phyloP scores from a whole-genome alignment of 139 green algal genomes.

The Mychonastes homosphaera region DNA sequence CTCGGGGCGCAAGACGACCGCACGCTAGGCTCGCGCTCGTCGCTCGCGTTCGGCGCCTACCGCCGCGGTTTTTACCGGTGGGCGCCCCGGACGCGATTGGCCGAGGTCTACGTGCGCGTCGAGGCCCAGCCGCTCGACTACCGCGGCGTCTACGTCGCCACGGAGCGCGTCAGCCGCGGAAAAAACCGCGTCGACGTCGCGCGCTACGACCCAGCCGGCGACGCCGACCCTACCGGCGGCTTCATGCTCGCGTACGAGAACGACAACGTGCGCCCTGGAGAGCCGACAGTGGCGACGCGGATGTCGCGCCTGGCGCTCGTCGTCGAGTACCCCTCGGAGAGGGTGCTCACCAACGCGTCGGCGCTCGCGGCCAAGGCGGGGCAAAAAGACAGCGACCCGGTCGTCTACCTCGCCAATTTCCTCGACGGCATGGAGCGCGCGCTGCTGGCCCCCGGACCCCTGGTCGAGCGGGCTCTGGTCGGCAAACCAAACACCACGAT shows the following conservation, averaged over 20 bases:
- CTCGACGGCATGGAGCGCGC: constrained; percentile 16
- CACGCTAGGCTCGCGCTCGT: constrained; percentile 42
- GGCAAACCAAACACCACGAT: too few species aligned
- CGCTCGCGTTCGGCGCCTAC: constrained; percentile 21
- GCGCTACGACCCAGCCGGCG: constrained; percentile 14
- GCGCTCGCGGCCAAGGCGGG: too few species aligned
- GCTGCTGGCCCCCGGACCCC: constrained; percentile 15
- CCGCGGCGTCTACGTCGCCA: constrained; percentile 24
- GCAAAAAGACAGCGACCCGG: too few species aligned
- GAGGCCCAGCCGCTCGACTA: constrained; percentile 23
- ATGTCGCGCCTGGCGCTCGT: constrained; percentile 18
- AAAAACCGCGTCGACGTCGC: constrained; percentile 16
- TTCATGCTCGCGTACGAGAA: constrained; percentile 37
- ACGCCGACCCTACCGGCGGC: constrained; percentile 23
- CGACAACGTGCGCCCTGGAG: constrained; percentile 26
- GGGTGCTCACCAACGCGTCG: background rate
- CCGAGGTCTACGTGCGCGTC: constrained; percentile 27
- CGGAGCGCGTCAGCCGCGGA: constrained; percentile 12
- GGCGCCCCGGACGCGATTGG: constrained; percentile 22
- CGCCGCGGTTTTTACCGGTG: constrained; percentile 21
- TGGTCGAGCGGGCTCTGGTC: too few species aligned
- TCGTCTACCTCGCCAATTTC: too few species aligned
- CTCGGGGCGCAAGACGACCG: constrained; percentile 36
- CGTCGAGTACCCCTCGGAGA: constrained; percentile 16
- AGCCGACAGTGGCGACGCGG: constrained; percentile 1